Evolutionary conservation across 73 alveolate genomes (phyloP).

Genomic region (Paramecium pentaurelia): DNA sequence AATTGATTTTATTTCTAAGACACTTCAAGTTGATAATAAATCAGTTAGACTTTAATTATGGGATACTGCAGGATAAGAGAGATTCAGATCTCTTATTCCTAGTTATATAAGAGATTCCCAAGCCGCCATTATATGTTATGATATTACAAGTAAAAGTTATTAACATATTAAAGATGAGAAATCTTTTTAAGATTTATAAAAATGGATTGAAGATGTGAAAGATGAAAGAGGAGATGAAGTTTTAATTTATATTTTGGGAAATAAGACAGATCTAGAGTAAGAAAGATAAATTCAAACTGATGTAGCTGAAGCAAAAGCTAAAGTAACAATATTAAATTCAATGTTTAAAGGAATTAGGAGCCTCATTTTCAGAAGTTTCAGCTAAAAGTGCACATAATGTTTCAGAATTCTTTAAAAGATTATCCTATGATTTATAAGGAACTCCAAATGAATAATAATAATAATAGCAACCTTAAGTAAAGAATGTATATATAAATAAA

Average conservation of each 20-base stretch:
- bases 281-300: not conserved
- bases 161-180: constrained; percentile 13
- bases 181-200: constrained; percentile 23
- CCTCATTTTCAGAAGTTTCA: constrained; percentile 47
- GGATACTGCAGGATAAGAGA: constrained; percentile 74
- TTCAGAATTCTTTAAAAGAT: constrained; percentile 36
- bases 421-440: constrained; percentile 41
- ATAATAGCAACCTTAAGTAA: not conserved
- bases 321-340: not conserved
- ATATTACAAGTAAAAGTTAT: constrained; percentile 59
- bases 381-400: constrained; percentile 57
- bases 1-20: constrained; percentile 71
- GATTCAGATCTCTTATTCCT: constrained; percentile 73
- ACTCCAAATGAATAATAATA: not conserved
- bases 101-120: constrained; percentile 70
- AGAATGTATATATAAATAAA: not conserved
- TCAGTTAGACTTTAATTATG: constrained; percentile 72
- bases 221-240: constrained; percentile 65
- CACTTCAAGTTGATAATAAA: constrained; percentile 70
- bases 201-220: constrained; percentile 59
- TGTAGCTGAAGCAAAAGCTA: not conserved
- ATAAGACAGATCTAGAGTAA: constrained; percentile 45
- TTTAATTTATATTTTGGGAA: constrained; percentile 56
- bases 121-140: constrained; percentile 68
- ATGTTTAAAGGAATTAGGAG: constrained; percentile 45